These are phyloP conservation scores for Ilex paraguariensis DNA, from an alignment of 305 asterid species.

Conservation along the genomic window DNA sequence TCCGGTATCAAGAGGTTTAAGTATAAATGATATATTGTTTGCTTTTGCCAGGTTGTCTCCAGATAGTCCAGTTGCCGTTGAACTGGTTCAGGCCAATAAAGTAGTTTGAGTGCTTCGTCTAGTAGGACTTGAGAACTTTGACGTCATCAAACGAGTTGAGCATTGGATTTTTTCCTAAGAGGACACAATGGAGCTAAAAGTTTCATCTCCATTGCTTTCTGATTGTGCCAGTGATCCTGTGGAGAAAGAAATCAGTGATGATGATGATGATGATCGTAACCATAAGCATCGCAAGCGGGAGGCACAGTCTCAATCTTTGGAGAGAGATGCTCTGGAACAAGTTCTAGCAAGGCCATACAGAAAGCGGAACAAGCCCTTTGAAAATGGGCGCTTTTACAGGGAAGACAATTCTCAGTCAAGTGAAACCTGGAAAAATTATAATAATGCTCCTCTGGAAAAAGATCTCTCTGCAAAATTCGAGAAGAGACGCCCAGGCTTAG, in stretches of 20 bases:
- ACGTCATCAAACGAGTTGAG: slow-evolving; percentile 5
- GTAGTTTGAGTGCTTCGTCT: slow-evolving; percentile 9
- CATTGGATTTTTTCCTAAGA: slow-evolving; percentile 13
- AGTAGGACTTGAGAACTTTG: slow-evolving; percentile 14
- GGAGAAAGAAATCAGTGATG: slow-evolving; percentile 90
- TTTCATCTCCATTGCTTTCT: slow-evolving; percentile 61
- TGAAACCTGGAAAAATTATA: slow-evolving; percentile 45
- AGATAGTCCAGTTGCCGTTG: slow-evolving; percentile 2
- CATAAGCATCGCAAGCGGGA: slow-evolving; percentile 95
- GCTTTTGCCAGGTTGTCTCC: slow-evolving; percentile 1
- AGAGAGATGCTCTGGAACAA: slow-evolving; percentile 61
- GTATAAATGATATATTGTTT: neutral
- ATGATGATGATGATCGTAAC: slow-evolving; percentile 99
- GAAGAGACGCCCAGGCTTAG: slow-evolving; percentile 47
- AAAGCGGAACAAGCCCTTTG: slow-evolving; percentile 71
- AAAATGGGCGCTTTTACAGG: slow-evolving; percentile 61
- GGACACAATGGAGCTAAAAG: slow-evolving; percentile 64
- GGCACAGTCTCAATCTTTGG: slow-evolving; percentile 60
- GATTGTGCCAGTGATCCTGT: slow-evolving; percentile 69
- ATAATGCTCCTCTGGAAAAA: slow-evolving; percentile 35
- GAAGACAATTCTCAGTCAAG: slow-evolving; percentile 61
- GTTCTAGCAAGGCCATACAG: slow-evolving; percentile 56
- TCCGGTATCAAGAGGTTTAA: neutral
- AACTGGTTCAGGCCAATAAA: slow-evolving; percentile 9
- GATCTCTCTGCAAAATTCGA: slow-evolving; percentile 57